Evolutionary conservation across 2,329 filamentous ascomycete species (phyloP), one percentile per base, ranked within the genome.

Genomic region (Aspergillus sp.): DNA sequence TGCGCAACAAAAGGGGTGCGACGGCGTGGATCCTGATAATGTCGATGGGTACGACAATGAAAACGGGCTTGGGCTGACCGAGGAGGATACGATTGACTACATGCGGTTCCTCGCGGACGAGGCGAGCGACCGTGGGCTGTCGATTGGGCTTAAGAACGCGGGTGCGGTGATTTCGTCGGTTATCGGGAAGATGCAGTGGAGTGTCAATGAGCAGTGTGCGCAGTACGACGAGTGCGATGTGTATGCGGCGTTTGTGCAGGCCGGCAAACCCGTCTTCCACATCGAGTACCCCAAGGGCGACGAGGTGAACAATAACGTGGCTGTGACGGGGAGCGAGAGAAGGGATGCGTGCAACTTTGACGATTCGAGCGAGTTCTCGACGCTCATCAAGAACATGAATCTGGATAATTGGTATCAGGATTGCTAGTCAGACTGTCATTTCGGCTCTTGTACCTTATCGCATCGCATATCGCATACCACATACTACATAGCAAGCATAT

Each of bases 21-120:
- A 90, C 69, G 89, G 85, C 4, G 83, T 91, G 7, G 89, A 91
- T 71, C 87, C 89, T 0, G 89, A 91, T 71, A 91, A 91, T 66
- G 83, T 91, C 6, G 89, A 91, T 69, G 87, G 82, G 3, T 91
- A 86, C 71, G 76, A 85, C 72, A 90, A 90, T 68, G 77, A 85
- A 11, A 89, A 88, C 61, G 89, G 87, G 1, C 79, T 91, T 17
- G 77, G 72, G 23, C 80, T 91, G 23, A 90, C 85, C 1, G 60
- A 80, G 43, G 72, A 78, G 0, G 84, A 89, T 67, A 81, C 88
- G 0, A 77, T 89, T 58, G 75, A 83, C 61, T 91, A 82, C 70
- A 77, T 91, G 54, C 77, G 78, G 11, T 91, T 86, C 74, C 82
- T 92, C 19, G 82, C 87, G 6, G 68, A 73, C 13, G 79, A 85